A percentile compares a stretch with the other conserved stretches of the same genome.
phyloP scores from a whole-genome alignment of 2,329 filamentous ascomycete genomes.

The Stachybotrys chlorohalonatus region DNA sequence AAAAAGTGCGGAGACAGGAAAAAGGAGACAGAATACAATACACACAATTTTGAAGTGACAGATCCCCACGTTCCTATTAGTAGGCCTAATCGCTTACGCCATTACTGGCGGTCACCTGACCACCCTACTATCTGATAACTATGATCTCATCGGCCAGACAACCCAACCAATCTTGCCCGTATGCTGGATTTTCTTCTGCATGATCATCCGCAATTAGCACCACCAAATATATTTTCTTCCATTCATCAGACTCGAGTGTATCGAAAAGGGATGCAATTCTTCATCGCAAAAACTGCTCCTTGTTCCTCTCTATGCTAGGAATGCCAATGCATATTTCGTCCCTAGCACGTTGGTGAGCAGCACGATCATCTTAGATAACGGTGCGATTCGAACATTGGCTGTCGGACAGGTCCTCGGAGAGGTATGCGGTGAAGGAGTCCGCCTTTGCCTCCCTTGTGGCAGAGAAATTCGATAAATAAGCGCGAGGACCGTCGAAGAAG shows the following conservation, averaged over 20 bases:
- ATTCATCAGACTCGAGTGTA: conserved; percentile 14
- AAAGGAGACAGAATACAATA: too few species aligned
- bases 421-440: background rate
- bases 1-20: too few species aligned
- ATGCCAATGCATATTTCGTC: conserved; percentile 16
- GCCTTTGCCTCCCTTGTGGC: background rate
- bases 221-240: conserved; percentile 15
- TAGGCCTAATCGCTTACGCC: too few species aligned
- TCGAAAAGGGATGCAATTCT: conserved; percentile 19
- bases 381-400: background rate
- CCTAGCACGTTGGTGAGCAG: background rate
- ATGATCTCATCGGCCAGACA: conserved; percentile 18
- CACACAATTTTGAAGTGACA: too few species aligned
- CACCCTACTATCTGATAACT: conserved; percentile 15
- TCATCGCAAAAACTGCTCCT: conserved; percentile 13
- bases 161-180: conserved; percentile 17
- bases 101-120: too few species aligned
- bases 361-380: background rate
- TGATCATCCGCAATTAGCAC: conserved; percentile 19
- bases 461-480: background rate
- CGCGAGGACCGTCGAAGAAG: background rate
- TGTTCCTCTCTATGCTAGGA: conserved; percentile 15
- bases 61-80: too few species aligned
- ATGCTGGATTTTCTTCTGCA: conserved; percentile 15
- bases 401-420: background rate